phyloP scores from a whole-genome alignment of 1,284 basidiomycete genomes.

The Puccinia triticina region DNA sequence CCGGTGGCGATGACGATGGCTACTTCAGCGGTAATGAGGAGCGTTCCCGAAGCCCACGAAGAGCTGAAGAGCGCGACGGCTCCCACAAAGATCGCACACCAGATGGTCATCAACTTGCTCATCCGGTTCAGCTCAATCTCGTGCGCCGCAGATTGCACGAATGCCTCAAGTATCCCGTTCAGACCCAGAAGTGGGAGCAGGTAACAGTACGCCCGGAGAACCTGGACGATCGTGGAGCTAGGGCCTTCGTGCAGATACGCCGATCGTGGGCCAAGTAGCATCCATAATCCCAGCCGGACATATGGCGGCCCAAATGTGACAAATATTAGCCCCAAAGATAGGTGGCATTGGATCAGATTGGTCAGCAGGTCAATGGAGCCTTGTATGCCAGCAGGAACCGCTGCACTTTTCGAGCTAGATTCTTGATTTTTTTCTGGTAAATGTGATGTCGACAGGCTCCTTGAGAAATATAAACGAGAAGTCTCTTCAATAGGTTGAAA shows the following conservation, averaged over 20 bases:
- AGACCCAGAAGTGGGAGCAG: conserved; percentile 81
- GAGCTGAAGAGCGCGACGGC: conserved; percentile 23
- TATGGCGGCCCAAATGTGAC: conserved; percentile 71
- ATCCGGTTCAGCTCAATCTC: conserved; percentile 69
- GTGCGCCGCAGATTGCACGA: conserved; percentile 76
- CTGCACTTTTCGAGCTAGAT: conserved; percentile 29
- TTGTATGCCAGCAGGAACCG: not conserved
- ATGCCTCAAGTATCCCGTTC: conserved; percentile 87
- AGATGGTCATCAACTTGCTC: conserved; percentile 63
- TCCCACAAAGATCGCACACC: conserved; percentile 45
- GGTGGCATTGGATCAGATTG: conserved; percentile 71
- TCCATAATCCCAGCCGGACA: conserved; percentile 69
- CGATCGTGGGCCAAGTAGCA: conserved; percentile 66
- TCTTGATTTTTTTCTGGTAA: conserved; percentile 37
- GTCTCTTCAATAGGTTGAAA: conserved; percentile 94
- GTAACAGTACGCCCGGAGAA: conserved; percentile 73
- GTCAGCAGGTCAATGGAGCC: conserved; percentile 58
- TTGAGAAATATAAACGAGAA: conserved; percentile 81
- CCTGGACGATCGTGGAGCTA: conserved; percentile 71
- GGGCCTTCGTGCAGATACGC: conserved; percentile 69
- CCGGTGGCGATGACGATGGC: conserved; percentile 49
- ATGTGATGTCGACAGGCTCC: conserved; percentile 63
- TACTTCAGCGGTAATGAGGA: conserved; percentile 34
- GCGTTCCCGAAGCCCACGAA: not conserved
- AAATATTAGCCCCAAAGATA: conserved; percentile 72